Conservation (phyloP, 2,329 filamentous ascomycete genomes). For the Xylariaceae sp. region DNA sequence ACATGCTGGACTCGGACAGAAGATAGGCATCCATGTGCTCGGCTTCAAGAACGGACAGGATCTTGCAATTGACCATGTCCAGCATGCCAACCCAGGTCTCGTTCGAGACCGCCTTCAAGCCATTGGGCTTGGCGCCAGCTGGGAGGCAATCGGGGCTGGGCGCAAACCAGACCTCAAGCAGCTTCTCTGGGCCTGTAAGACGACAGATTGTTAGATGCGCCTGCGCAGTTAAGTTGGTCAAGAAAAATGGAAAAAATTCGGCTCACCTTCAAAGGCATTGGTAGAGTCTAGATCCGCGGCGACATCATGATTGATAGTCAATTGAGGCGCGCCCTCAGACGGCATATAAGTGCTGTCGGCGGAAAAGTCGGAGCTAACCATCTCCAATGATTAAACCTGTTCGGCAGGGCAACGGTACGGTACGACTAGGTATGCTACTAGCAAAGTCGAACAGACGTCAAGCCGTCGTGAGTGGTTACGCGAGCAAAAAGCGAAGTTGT, state of each 20-base stretch:
- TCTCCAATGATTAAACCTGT: slow-evolving; percentile 48
- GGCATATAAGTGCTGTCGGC: slow-evolving; percentile 77
- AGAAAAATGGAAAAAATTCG: no score
- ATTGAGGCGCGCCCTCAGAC: slow-evolving; percentile 75
- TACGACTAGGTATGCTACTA: slow-evolving; percentile 1
- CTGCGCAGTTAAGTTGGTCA: no score
- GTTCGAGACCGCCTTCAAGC: slow-evolving; percentile 77
- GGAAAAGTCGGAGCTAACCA: slow-evolving; percentile 79
- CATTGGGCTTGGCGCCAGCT: slow-evolving; percentile 62
- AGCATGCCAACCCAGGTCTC: slow-evolving; percentile 96
- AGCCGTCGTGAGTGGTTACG: slow-evolving; percentile 8
- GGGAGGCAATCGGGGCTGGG: slow-evolving; percentile 70
- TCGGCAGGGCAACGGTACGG: slow-evolving; percentile 18
- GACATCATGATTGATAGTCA: slow-evolving; percentile 96
- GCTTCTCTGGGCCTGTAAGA: slow-evolving; percentile 79
- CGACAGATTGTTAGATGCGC: slow-evolving; percentile 10
- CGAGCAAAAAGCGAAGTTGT: slow-evolving; percentile 20
- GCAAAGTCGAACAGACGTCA: slow-evolving; percentile 16
- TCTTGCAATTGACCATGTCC: slow-evolving; percentile 97
- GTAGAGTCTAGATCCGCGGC: slow-evolving; percentile 87
- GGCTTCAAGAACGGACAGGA: slow-evolving; percentile 87
- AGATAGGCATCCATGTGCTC: slow-evolving; percentile 95
- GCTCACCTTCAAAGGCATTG: slow-evolving; percentile 87
- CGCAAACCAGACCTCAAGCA: slow-evolving; percentile 97
- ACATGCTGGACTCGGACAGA: slow-evolving; percentile 98